These are phyloP conservation scores for Geotrichum aggregatum DNA, from an alignment of 1,139 yeast genomes.

Conservation along the genomic window DNA sequence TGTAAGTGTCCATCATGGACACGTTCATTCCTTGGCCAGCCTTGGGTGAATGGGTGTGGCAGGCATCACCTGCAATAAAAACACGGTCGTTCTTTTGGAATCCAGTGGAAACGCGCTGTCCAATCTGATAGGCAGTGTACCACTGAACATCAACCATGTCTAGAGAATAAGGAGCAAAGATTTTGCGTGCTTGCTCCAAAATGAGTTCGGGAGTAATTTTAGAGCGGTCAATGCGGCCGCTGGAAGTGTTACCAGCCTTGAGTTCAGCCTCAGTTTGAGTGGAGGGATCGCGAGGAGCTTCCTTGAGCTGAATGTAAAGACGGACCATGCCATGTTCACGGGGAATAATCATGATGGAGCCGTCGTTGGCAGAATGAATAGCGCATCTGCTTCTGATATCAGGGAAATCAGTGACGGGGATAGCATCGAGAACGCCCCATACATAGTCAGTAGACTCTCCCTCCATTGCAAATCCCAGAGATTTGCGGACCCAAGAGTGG, in stretches of 20 bases:
- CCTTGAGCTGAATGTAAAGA: constrained; percentile 38
- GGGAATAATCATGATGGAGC: constrained; percentile 41
- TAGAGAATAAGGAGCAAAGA: constrained; percentile 37
- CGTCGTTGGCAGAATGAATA: constrained; percentile 39
- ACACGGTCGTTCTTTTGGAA: constrained; percentile 35
- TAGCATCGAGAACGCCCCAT: constrained; percentile 43
- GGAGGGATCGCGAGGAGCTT: constrained; percentile 33
- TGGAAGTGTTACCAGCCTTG: constrained; percentile 19
- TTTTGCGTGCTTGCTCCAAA: constrained; percentile 36
- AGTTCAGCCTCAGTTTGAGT: constrained; percentile 13
- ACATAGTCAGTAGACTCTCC: constrained; percentile 42
- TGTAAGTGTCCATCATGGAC: constrained; percentile 39
- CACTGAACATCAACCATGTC: constrained; percentile 38
- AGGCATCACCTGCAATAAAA: constrained; percentile 43
- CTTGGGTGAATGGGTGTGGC: constrained; percentile 43
- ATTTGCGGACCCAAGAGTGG: constrained; percentile 41
- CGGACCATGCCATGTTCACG: constrained; percentile 40
- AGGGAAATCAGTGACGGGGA: constrained; percentile 41
- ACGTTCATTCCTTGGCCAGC: constrained; percentile 46
- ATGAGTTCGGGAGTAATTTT: constrained; percentile 35
- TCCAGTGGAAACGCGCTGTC: constrained; percentile 39
- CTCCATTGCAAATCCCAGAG: constrained; percentile 35
- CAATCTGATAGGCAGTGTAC: constrained; percentile 43
- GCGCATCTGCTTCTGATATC: constrained; percentile 41
- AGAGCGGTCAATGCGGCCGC: constrained; percentile 37